Conservation (phyloP, 176 grass and related monocot genomes). For the Dactylis glomerata region DNA sequence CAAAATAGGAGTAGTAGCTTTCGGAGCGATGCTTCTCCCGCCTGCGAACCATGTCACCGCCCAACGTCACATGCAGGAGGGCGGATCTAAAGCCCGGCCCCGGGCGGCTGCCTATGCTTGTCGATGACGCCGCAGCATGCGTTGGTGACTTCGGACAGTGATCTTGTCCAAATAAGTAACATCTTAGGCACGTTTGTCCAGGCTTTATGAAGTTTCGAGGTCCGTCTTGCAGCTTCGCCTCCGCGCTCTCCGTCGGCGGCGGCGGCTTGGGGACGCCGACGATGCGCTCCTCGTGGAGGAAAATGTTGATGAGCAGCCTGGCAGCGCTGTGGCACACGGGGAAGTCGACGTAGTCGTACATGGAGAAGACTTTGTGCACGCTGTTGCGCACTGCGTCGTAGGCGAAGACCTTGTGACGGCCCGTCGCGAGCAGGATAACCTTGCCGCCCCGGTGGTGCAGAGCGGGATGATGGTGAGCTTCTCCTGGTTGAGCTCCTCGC, state of each 20-base stretch:
- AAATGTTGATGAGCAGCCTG: background rate
- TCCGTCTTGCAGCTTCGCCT: background rate
- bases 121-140: too few relatives aligned
- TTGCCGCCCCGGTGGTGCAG: background rate
- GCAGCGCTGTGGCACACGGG: background rate
- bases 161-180: too few relatives aligned
- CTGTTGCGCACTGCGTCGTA: background rate
- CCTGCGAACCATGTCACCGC: background rate
- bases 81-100: too few relatives aligned
- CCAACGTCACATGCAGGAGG: background rate
- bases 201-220: too few relatives aligned
- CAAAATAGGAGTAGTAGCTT: background rate
- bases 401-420: conserved; percentile 2
- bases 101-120: too few relatives aligned
- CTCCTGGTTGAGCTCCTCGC: background rate
- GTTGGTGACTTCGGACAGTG: too few relatives aligned
- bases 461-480: conserved; percentile 3
- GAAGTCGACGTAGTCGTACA: background rate
- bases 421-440: conserved; percentile 7
- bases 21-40: background rate
- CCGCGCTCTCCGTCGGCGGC: background rate
- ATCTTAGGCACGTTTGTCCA: too few relatives aligned
- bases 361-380: background rate
- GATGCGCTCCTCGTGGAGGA: background rate
- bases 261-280: background rate